These are phyloP conservation scores for Globisporangium perplexum DNA, from an alignment of 352 stramenopile genomes.

Conservation along the genomic window DNA sequence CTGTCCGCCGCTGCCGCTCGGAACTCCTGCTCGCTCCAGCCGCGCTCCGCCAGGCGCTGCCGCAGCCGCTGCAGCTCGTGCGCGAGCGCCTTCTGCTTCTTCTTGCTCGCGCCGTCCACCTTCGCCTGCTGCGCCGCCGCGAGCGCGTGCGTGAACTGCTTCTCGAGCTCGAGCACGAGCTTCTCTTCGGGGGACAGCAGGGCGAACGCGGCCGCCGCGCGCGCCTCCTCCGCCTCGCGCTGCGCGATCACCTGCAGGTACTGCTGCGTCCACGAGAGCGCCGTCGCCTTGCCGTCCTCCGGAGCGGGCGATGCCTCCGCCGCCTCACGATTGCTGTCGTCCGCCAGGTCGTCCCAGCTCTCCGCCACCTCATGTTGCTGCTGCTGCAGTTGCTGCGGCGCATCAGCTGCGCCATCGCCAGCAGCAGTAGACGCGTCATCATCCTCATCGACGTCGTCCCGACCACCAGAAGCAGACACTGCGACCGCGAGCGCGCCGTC, in stretches of 20 bases:
- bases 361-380: conserved; percentile 10
- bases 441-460: conserved; percentile 1
- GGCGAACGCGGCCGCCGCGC: conserved; percentile 18
- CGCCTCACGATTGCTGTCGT: conserved; percentile 7
- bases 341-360: conserved; percentile 22
- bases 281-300: conserved; percentile 15
- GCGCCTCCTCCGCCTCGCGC: conserved; percentile 35
- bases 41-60: conserved; percentile 10
- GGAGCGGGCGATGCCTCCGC: too few relatives aligned
- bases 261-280: conserved; percentile 69
- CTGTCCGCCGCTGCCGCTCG: neutral
- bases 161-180: conserved; percentile 40
- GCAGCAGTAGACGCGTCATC: neutral
- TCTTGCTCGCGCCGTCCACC: conserved; percentile 46
- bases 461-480: conserved; percentile 14
- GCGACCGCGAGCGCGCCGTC: conserved; percentile 29
- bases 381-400: too few relatives aligned
- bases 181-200: conserved; percentile 31
- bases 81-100: conserved; percentile 25
- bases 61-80: conserved; percentile 14
- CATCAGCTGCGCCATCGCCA: neutral
- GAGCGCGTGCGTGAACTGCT: conserved; percentile 32
- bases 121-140: conserved; percentile 32
- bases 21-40: conserved; percentile 19
- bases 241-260: conserved; percentile 60